phyloP scores from a whole-genome alignment of 768 basidiomycete genomes.

The Leucosporidium creatinivorum region DNA sequence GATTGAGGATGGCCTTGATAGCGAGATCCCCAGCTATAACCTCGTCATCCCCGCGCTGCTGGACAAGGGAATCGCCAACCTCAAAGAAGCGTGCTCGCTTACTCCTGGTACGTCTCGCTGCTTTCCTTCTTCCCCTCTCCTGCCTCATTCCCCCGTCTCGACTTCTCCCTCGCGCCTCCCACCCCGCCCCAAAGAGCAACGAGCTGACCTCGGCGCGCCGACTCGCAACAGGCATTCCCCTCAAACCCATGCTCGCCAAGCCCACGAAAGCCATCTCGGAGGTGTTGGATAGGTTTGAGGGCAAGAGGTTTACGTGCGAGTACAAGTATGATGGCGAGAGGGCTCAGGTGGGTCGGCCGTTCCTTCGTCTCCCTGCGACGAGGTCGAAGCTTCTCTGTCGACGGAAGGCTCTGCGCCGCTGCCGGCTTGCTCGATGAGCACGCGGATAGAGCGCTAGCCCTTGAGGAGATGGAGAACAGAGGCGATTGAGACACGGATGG shows the following conservation, averaged over 20 bases:
- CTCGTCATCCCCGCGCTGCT: slow-evolving; percentile 83
- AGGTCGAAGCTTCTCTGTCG: too few species aligned
- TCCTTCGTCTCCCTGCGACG: too few species aligned
- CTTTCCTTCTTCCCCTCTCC: background rate
- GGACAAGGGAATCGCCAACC: slow-evolving; percentile 61
- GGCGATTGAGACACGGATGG: background rate
- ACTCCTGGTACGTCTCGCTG: slow-evolving; percentile 58
- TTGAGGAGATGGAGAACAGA: background rate
- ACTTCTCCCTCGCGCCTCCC: background rate
- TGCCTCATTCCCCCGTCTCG: background rate
- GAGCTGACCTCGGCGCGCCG: slow-evolving; percentile 14
- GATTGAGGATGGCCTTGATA: slow-evolving; percentile 38
- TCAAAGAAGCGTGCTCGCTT: slow-evolving; percentile 72
- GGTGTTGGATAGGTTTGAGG: slow-evolving; percentile 92
- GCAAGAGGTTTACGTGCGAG: slow-evolving; percentile 92
- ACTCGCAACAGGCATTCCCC: slow-evolving; percentile 65
- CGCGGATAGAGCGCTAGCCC: too few species aligned
- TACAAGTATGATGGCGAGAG: slow-evolving; percentile 99
- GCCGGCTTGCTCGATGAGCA: too few species aligned
- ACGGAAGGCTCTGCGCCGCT: too few species aligned
- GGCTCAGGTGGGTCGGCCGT: slow-evolving; percentile 58
- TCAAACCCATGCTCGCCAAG: slow-evolving; percentile 99
- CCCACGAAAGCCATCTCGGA: slow-evolving; percentile 98
- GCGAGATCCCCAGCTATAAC: slow-evolving; percentile 89
- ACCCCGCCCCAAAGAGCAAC: too few species aligned